Evolutionary conservation across 2,329 filamentous ascomycete species (phyloP).

Genomic region (Exophiala sideris): DNA sequence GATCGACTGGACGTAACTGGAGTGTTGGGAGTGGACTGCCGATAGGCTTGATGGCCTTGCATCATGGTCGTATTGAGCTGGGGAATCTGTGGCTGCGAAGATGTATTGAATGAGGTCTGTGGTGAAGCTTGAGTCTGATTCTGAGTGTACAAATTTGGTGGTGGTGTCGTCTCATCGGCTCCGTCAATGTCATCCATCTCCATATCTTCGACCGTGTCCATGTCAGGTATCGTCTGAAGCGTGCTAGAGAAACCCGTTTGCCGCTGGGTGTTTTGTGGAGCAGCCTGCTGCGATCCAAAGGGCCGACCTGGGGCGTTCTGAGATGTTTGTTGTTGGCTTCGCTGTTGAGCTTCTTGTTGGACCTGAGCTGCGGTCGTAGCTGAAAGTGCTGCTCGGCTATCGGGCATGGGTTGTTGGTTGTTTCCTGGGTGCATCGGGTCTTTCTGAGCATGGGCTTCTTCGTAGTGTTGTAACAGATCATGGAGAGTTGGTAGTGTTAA

Average conservation of each 20-base stretch:
- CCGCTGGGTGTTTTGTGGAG: slow-evolving; percentile 23
- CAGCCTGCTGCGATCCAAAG: slow-evolving; percentile 25
- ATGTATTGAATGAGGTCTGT: slow-evolving; percentile 58
- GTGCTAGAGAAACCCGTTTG: slow-evolving; percentile 27
- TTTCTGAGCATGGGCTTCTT: slow-evolving; percentile 83
- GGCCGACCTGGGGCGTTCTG: slow-evolving; percentile 28
- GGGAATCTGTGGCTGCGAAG: slow-evolving; percentile 54
- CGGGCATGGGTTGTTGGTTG: slow-evolving; percentile 42
- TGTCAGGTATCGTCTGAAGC: slow-evolving; percentile 34
- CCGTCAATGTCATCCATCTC: slow-evolving; percentile 79
- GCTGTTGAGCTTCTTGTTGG: slow-evolving; percentile 50
- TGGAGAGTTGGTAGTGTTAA: slow-evolving; percentile 86
- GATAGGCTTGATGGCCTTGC: slow-evolving; percentile 70
- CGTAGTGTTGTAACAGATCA: slow-evolving; percentile 93
- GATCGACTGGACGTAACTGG: slow-evolving; percentile 66
- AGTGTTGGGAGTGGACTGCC: slow-evolving; percentile 81
- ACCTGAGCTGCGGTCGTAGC: slow-evolving; percentile 42
- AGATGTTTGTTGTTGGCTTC: slow-evolving; percentile 32
- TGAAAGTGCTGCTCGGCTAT: slow-evolving; percentile 51
- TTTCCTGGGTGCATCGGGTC: slow-evolving; percentile 51
- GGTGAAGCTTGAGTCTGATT: slow-evolving; percentile 67
- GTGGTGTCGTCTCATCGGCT: slow-evolving; percentile 34
- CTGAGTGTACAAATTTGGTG: slow-evolving; percentile 44
- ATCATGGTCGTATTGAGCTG: slow-evolving; percentile 79
- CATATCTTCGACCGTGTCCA: slow-evolving; percentile 69